Conservation (phyloP, 2,329 filamentous ascomycete species). For the Xylariaceae sp. region DNA sequence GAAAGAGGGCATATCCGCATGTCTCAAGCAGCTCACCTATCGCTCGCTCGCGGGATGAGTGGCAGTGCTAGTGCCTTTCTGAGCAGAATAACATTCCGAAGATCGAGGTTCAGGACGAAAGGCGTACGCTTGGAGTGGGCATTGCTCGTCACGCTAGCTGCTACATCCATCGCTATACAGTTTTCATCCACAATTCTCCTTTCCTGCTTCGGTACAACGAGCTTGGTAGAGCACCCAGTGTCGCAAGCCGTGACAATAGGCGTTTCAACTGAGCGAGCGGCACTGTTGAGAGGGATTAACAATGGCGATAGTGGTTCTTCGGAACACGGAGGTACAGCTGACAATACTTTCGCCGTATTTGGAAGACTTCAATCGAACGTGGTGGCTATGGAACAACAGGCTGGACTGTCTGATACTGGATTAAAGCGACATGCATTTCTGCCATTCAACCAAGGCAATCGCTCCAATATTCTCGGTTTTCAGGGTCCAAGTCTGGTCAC, state of each 20-base stretch:
- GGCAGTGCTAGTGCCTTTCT: neutral
- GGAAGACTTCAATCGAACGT: neutral
- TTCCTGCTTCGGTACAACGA: constrained; percentile 3
- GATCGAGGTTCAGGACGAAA: neutral
- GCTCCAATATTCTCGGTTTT: neutral
- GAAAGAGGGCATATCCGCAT: neutral
- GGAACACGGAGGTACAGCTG: neutral
- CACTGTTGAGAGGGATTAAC: neutral
- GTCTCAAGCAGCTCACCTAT: neutral
- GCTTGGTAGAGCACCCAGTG: neutral
- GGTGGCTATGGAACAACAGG: neutral
- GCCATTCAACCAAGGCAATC: neutral
- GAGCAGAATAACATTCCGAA: neutral
- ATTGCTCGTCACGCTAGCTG: constrained; percentile 2
- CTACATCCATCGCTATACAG: neutral
- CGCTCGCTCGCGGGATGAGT: neutral
- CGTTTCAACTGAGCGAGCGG: neutral
- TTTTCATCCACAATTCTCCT: constrained; percentile 12
- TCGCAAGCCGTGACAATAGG: neutral
- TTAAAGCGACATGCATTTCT: constrained; percentile 1
- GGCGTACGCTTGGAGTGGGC: neutral
- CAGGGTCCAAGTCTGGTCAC: neutral
- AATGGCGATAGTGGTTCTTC: neutral
- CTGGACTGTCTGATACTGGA: neutral
- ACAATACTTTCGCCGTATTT: neutral